phyloP scores from a whole-genome alignment of 1,139 yeast genomes.

The Waltiozyma sp. region DNA sequence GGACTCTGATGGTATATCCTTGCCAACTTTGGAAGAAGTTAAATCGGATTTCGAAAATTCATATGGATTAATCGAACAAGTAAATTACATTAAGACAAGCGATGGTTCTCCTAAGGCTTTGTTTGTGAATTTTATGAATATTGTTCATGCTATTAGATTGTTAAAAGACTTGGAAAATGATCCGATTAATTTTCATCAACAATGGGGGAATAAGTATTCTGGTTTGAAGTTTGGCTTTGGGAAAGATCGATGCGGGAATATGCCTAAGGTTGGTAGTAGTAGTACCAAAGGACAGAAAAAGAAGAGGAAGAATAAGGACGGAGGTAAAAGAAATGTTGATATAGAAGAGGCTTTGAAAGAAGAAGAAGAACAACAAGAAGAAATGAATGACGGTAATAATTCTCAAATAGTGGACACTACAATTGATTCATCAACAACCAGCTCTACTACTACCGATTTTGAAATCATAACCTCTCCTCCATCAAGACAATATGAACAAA shows the following conservation, averaged over 20 bases:
- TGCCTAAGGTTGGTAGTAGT: constrained; percentile 32
- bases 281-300: neutral
- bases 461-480: neutral
- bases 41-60: constrained; percentile 48
- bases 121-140: constrained; percentile 68
- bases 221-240: constrained; percentile 62
- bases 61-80: constrained; percentile 76
- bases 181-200: constrained; percentile 22
- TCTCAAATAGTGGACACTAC: no score
- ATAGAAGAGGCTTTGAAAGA: no score
- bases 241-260: constrained; percentile 76
- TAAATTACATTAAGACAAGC: constrained; percentile 46
- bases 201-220: constrained; percentile 37
- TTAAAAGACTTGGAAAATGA: constrained; percentile 52
- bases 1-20: constrained; percentile 26
- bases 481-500: no score
- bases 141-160: constrained; percentile 64
- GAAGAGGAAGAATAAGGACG: neutral
- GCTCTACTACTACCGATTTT: neutral
- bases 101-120: constrained; percentile 47
- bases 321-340: neutral
- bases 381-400: no score
- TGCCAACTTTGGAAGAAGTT: constrained; percentile 40
- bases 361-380: no score
- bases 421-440: neutral